A percentile compares a stretch with the other conserved stretches of the same genome.
These are phyloP conservation scores for Sphaerosporella brunnea DNA, from an alignment of 495 filamentous ascomycete genomes.

Conservation along the genomic window DNA sequence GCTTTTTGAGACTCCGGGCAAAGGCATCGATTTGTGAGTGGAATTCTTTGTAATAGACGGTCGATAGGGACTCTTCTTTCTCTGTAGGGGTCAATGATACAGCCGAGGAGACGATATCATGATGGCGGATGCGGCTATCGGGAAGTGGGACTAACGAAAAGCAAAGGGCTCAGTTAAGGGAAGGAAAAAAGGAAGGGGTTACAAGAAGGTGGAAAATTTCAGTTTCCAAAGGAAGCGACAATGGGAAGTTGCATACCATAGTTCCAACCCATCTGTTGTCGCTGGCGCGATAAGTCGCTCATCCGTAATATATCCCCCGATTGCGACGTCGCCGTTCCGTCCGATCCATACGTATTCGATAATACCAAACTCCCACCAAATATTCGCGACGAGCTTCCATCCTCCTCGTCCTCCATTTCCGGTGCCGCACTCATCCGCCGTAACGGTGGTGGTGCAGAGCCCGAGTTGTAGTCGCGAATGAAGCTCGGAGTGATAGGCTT, in stretches of 20 bases:
- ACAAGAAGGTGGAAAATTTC: neutral
- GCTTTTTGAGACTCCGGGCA: slow-evolving; percentile 20
- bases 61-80: slow-evolving; percentile 19
- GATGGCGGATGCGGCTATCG: slow-evolving; percentile 6
- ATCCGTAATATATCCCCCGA: slow-evolving; percentile 1
- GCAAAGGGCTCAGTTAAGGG: slow-evolving; percentile 15
- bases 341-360: neutral
- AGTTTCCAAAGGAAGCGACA: neutral
- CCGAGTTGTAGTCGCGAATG: slow-evolving; percentile 4
- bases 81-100: slow-evolving; percentile 2
- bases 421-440: neutral
- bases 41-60: slow-evolving; percentile 24
- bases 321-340: slow-evolving; percentile 2
- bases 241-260: neutral
- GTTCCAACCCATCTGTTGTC: neutral
- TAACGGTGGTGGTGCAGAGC: neutral
- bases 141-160: slow-evolving; percentile 15
- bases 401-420: neutral
- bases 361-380: neutral
- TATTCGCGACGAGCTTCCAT: neutral
- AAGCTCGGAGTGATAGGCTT: slow-evolving; percentile 7
- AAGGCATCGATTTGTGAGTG: slow-evolving; percentile 21
- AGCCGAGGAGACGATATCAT: neutral
- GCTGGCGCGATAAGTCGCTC: neutral
- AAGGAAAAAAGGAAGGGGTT: neutral